Conservation (phyloP, 1,139 yeast species). For the Hemisphaericaspora xylanilytica region DNA sequence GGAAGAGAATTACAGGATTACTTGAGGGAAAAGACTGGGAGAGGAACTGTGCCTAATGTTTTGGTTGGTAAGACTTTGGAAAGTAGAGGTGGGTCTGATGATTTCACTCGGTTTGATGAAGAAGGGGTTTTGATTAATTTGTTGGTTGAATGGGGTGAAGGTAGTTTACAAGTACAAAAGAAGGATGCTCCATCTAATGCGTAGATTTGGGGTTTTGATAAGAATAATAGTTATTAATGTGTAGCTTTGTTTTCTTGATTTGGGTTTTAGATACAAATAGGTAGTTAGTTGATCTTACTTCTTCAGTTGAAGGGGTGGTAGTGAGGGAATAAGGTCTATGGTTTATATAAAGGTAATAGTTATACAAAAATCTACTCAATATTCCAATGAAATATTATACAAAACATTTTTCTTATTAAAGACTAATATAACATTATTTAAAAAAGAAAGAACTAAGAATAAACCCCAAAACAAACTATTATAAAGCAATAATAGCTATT, state of each 20-base stretch:
- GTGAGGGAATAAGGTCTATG: no score
- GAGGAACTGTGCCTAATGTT: slow-evolving; percentile 72
- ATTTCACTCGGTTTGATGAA: slow-evolving; percentile 61
- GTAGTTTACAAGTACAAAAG: slow-evolving; percentile 51
- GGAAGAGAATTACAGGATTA: slow-evolving; percentile 62
- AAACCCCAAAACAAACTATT: slow-evolving; percentile 4
- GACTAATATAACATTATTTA: slow-evolving; percentile 19
- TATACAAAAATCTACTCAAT: no score
- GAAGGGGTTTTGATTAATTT: slow-evolving; percentile 48
- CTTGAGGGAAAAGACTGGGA: slow-evolving; percentile 54
- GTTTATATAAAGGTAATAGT: no score
- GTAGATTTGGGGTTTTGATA: no score
- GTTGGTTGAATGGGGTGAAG: slow-evolving; percentile 64
- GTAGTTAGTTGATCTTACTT: no score
- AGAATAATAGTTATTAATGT: no score
- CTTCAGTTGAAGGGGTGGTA: no score
- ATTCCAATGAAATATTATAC: background rate
- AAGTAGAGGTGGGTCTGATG: slow-evolving; percentile 80
- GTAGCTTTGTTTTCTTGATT: no score
- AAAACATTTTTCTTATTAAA: slow-evolving; percentile 1
- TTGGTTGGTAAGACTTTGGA: slow-evolving; percentile 51
- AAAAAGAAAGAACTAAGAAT: slow-evolving; percentile 14
- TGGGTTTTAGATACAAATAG: no score
- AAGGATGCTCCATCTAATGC: slow-evolving; percentile 55
- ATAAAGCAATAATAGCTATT: slow-evolving; percentile 4